Conservation (phyloP, 192 early-diverging fungal genomes). For the Funneliformis geosporum region DNA sequence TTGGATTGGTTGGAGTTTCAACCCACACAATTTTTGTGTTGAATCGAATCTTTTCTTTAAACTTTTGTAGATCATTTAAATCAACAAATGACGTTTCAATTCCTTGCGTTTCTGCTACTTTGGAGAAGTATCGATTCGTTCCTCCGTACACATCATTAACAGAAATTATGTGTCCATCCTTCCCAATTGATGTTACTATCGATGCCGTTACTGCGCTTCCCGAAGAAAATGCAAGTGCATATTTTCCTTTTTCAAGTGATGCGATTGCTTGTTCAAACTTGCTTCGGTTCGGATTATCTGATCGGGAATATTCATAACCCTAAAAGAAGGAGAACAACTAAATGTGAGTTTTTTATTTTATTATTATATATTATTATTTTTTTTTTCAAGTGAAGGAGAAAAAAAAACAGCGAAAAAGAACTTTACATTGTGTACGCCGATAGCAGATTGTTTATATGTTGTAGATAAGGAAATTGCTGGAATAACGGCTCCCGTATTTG, state of each 20-base stretch:
- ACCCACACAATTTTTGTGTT: constrained; percentile 86
- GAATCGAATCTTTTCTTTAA: constrained; percentile 61
- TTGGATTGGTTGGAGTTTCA: constrained; percentile 89
- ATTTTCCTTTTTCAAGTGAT: constrained; percentile 85
- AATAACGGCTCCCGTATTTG: constrained; percentile 95
- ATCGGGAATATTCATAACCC: constrained; percentile 81
- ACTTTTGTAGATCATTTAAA: constrained; percentile 64
- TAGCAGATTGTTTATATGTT: constrained; percentile 90
- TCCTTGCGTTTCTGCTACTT: constrained; percentile 69
- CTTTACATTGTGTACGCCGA: constrained; percentile 84
- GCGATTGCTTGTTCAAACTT: constrained; percentile 87
- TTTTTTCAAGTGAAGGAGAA: neutral
- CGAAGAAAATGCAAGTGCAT: constrained; percentile 82
- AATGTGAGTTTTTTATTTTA: neutral
- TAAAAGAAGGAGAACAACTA: constrained; percentile 15
- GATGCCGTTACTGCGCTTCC: constrained; percentile 87
- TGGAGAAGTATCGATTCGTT: constrained; percentile 86
- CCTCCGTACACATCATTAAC: constrained; percentile 93
- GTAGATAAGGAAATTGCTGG: constrained; percentile 94
- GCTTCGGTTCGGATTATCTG: constrained; percentile 76
- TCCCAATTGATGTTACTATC: constrained; percentile 67
- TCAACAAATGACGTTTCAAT: constrained; percentile 81
- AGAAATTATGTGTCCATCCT: constrained; percentile 76
- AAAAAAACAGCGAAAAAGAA: neutral
- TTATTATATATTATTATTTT: neutral